A percentile compares a stretch with the other conserved stretches of the same genome.
Conservation (phyloP, 2,329 filamentous ascomycete genomes). For the Neoarthrinium moseri region DNA sequence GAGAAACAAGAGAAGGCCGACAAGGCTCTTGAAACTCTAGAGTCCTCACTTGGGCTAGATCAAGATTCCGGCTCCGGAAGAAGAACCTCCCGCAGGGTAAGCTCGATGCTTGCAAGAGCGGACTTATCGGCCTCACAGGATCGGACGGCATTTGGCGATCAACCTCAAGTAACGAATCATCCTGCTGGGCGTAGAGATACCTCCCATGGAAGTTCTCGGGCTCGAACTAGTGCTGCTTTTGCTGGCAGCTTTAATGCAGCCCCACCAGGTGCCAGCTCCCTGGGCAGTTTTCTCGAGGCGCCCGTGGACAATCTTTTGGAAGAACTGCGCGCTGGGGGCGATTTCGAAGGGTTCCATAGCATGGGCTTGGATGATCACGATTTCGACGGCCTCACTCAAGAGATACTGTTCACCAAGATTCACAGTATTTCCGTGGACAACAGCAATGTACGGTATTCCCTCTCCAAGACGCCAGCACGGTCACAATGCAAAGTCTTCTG, state of each 20-base stretch:
- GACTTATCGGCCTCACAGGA: constrained; percentile 86
- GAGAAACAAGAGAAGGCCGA: constrained; percentile 43
- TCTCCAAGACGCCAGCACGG: constrained; percentile 50
- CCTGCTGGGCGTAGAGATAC: constrained; percentile 62
- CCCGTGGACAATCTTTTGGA: constrained; percentile 70
- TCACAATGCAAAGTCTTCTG: constrained; percentile 65
- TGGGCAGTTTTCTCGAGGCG: constrained; percentile 65
- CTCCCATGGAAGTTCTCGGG: constrained; percentile 69
- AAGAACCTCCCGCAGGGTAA: constrained; percentile 74
- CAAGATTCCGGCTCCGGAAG: constrained; percentile 51
- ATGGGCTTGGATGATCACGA: constrained; percentile 73
- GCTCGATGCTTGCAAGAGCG: constrained; percentile 83
- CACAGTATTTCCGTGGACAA: constrained; percentile 65
- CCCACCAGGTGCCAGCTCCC: constrained; percentile 35
- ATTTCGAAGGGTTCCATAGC: constrained; percentile 67
- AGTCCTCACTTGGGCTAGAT: constrained; percentile 71
- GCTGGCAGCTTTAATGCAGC: constrained; percentile 35
- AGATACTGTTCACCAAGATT: constrained; percentile 71
- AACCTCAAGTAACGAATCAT: constrained; percentile 39
- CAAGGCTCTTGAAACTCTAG: constrained; percentile 59
- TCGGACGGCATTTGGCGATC: constrained; percentile 74
- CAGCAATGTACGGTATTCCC: constrained; percentile 59
- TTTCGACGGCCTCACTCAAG: constrained; percentile 68
- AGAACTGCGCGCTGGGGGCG: constrained; percentile 59
- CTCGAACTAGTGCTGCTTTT: constrained; percentile 57